Base-by-base conservation (phyloP, 805 yeast species). In the Naumovozyma baii region DNA sequence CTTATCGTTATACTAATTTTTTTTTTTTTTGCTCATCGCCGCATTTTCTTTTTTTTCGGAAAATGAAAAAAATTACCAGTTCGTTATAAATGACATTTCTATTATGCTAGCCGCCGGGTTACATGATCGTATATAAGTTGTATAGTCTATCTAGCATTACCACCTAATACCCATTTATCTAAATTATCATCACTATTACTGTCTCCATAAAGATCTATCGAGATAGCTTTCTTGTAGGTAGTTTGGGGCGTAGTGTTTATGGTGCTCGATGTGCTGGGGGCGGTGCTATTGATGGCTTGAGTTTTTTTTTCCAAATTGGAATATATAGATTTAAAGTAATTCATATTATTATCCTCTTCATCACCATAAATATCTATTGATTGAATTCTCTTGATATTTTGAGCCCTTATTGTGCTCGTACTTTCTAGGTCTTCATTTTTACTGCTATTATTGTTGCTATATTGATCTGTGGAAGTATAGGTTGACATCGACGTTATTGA, bases 91-190 rank as follows among this genome's bases (percentile, higher is more conserved):
- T n/a, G n/a, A n/a, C n/a, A n/a, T n/a, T n/a, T n/a, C n/a, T n/a
- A n/a, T n/a, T n/a, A n/a, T n/a, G n/a, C n/a, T n/a, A n/a, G n/a
- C n/a, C n/a, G n/a, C n/a, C n/a, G n/a, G n/a, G n/a, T n/a, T n/a
- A n/a, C n/a, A n/a, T n/a, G n/a, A n/a, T n/a, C n/a, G n/a, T 22
- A 22, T 22, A 22, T 22, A 22, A 7, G 26, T 10, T 22, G 26
- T 22, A 7, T 29, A 12, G 5, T 9, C 13, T 29, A 29, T 12
- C 31, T 9, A 9, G 31, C 15, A 33, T 58, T 58, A 7, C 57
- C 57, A 12, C 63, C 63, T 15, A 60, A 40, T 10, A 54, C 44
- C 64, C 64, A 60, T 17, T 50, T 53, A 20, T 51, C 54, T 5
- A 44, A 42, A 30, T 48, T 48, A 32, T 47, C 51, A 14, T 36